These are phyloP conservation scores for Solanum lycopersicoides DNA, from an alignment of 257 asterid species.

Conservation along the genomic window DNA sequence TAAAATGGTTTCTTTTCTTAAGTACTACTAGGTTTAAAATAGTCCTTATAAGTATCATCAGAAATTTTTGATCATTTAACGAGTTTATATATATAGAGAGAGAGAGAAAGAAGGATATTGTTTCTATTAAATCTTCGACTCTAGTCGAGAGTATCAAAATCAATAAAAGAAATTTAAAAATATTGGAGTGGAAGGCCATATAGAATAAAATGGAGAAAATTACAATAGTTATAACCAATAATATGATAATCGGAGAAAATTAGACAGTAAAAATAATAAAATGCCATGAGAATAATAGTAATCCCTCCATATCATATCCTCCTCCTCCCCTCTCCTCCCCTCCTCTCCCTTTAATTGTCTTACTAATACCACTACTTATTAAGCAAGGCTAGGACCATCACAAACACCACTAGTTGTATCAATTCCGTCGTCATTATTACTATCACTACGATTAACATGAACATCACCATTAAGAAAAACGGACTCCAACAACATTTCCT, in stretches of 20 bases:
- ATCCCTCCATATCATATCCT: too few species aligned
- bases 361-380: neutral
- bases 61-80: neutral
- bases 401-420: neutral
- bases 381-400: neutral
- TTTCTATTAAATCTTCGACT: too few species aligned
- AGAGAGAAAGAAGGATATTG: too few species aligned
- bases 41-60: neutral
- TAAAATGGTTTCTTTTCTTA: neutral
- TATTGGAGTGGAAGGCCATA: neutral
- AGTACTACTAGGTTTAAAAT: neutral
- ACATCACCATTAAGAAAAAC: neutral
- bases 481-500: neutral
- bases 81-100: neutral
- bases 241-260: too few species aligned
- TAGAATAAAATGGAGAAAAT: neutral
- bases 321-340: too few species aligned
- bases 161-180: too few species aligned
- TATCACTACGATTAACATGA: neutral
- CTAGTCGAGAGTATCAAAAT: neutral
- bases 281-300: too few species aligned
- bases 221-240: too few species aligned
- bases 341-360: too few species aligned
- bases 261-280: too few species aligned
- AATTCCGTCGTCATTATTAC: too few species aligned